Conservation (phyloP, 257 asterid species). For the Solanum infundibuliforme region DNA sequence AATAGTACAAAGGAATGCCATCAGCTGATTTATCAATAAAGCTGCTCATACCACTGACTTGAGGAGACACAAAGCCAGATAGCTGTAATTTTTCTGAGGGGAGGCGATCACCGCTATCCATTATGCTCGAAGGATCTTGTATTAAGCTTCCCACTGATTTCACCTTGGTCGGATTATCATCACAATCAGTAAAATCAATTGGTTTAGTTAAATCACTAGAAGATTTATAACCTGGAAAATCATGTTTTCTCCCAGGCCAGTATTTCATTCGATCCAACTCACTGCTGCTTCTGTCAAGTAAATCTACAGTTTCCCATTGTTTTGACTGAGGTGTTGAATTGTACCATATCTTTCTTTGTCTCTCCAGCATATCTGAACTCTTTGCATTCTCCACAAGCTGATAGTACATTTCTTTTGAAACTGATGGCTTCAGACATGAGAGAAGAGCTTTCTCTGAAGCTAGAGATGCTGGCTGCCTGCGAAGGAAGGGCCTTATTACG, state of each 20-base stretch:
- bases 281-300: slow-evolving; percentile 55
- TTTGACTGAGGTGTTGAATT: slow-evolving; percentile 63
- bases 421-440: slow-evolving; percentile 79
- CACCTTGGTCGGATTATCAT: slow-evolving; percentile 40
- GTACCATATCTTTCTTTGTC: slow-evolving; percentile 98
- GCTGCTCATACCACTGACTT: slow-evolving; percentile 83
- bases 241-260: slow-evolving; percentile 55
- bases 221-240: slow-evolving; percentile 29
- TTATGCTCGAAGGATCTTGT: slow-evolving; percentile 31
- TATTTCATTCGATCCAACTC: slow-evolving; percentile 63
- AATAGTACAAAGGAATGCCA: slow-evolving; percentile 86
- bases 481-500: slow-evolving; percentile 74
- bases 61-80: slow-evolving; percentile 94
- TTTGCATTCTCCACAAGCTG: slow-evolving; percentile 68
- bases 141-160: slow-evolving; percentile 42
- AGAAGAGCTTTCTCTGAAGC: slow-evolving; percentile 79
- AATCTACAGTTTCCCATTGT: slow-evolving; percentile 58
- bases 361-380: slow-evolving; percentile 94
- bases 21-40: slow-evolving; percentile 83
- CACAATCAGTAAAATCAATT: slow-evolving; percentile 24
- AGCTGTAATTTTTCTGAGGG: slow-evolving; percentile 81
- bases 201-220: slow-evolving; percentile 21
- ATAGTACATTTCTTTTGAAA: slow-evolving; percentile 66
- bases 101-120: slow-evolving; percentile 44
- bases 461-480: slow-evolving; percentile 90